phyloP scores from a whole-genome alignment of 225 moss, liverwort and hornwort genomes.

The Climacium dendroides region DNA sequence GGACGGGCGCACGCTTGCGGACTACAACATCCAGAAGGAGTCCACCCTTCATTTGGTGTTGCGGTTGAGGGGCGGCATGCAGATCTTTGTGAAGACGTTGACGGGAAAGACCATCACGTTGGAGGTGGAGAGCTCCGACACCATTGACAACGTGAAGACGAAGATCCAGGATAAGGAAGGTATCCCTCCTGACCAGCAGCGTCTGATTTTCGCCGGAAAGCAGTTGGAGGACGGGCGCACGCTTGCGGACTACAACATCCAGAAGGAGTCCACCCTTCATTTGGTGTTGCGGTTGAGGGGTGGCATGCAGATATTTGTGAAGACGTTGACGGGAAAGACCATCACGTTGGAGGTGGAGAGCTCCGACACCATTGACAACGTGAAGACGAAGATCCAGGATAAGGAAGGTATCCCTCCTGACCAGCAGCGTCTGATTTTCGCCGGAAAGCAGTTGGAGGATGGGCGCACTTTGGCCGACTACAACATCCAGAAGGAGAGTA shows the following conservation, averaged over 20 bases:
- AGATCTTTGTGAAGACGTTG: not conserved
- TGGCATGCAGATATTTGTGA: not conserved
- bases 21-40: not conserved
- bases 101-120: not conserved
- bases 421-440: not conserved
- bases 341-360: not conserved
- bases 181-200: too few species aligned
- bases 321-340: not conserved
- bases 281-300: too few species aligned
- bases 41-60: not conserved
- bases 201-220: too few species aligned
- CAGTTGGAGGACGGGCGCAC: too few species aligned
- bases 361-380: not conserved
- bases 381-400: not conserved
- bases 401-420: not conserved
- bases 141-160: not conserved
- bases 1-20: not conserved
- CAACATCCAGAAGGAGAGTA: not conserved
- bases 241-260: too few species aligned
- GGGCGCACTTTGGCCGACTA: fast-evolving
- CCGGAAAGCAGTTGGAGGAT: not conserved
- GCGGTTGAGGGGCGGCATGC: not conserved
- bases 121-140: not conserved
- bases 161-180: not conserved
- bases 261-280: too few species aligned